phyloP scores from a whole-genome alignment of 495 filamentous ascomycete species.

The Alectoria sarmentosa region DNA sequence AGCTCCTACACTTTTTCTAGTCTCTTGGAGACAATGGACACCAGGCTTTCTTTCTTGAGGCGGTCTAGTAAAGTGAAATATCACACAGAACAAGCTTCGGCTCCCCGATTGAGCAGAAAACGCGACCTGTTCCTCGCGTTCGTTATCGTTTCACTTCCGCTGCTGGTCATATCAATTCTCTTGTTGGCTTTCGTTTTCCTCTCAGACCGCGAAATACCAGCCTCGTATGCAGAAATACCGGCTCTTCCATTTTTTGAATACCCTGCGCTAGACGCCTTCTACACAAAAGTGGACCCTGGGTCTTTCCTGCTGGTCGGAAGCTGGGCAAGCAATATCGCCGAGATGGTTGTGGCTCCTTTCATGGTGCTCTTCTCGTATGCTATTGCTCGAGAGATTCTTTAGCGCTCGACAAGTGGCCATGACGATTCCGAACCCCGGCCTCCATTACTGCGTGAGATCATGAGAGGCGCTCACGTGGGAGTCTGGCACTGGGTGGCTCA shows the following conservation, averaged over 20 bases:
- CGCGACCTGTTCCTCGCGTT: constrained; percentile 14
- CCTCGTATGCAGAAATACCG: not conserved
- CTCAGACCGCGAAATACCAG: constrained; percentile 5
- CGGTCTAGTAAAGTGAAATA: not conserved
- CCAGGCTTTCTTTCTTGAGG: not conserved
- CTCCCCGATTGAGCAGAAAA: constrained; percentile 11
- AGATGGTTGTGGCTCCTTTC: constrained; percentile 16
- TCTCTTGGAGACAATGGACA: not conserved
- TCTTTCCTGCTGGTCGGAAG: constrained; percentile 14
- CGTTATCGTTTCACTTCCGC: constrained; percentile 17
- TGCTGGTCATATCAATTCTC: constrained; percentile 13
- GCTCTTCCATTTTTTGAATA: not conserved
- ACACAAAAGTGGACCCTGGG: constrained; percentile 3
- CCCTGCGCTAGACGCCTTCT: not conserved
- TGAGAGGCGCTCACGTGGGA: constrained; percentile 12
- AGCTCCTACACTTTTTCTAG: not conserved
- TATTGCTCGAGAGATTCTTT: constrained; percentile 15
- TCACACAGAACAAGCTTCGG: not conserved
- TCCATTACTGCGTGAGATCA: constrained; percentile 13
- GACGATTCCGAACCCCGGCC: not conserved
- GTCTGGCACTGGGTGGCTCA: constrained; percentile 15
- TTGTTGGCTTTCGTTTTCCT: constrained; percentile 16
- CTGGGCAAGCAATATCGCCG: constrained; percentile 20
- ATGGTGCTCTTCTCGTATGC: constrained; percentile 19
- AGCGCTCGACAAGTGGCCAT: not conserved